Evolutionary conservation across 129 eudicot species (phyloP), one percentile per base, ranked within the genome.

Genomic region (Solidago caesia): DNA sequence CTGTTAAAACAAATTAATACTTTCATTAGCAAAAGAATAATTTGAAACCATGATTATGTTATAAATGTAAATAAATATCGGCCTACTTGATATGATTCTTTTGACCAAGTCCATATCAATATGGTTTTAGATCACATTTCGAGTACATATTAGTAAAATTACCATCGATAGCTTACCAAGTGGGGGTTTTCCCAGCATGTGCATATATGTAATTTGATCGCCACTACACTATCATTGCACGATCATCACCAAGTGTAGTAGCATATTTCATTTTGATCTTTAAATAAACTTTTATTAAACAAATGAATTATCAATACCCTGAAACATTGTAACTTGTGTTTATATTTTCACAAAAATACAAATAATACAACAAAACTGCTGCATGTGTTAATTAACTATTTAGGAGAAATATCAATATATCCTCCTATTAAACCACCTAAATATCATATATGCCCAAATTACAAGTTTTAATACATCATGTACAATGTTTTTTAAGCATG

Each of bases 181-280:
- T 66, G 71, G 33, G 71, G 33, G 67, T 7, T 62, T 5, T 62
- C 33, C n/a, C 63, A 15, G 26, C 63, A 57, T 48, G 53, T 48
- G 53, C 13, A 48, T 48, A 48, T 8, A 48, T 48, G 53, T 48
- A 48, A 48, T 48, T 12, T 62, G 67, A 62, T 13, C 16, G 33
- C 44, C 15, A 62, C 44, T 29, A 29, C 44, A 10, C 13, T 59
- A 59, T 7, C 3, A 6, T 15, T 66, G 71, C 71, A 66, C 53
- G 53, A 44, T 66, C 29, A 44, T 44, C 46, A 42, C 43, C 71
- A 66, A 66, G 53, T 66, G 53, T 5, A 33, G 2, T 33, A 33
- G 2, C 39, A 44, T 66, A 44, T 47, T 48, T 6, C 13, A 48
- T 2, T 48, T 48, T 1, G 53, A 48, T 48, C 53, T 6, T 48